Base-by-base conservation (phyloP, 1,284 basidiomycete species). In the Irpex sp. region DNA sequence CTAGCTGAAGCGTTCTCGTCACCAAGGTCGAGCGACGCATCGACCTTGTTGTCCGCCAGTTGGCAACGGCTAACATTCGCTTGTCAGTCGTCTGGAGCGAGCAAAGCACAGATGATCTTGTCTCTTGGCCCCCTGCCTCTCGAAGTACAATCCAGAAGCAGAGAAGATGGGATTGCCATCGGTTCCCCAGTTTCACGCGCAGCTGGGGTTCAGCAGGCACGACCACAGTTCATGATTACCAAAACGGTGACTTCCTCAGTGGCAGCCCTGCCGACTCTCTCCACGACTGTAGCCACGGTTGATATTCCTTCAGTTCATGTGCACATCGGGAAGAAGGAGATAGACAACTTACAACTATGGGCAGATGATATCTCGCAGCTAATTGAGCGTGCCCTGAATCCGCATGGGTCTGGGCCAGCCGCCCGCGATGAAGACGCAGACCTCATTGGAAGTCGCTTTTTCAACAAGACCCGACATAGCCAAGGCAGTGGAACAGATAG, bases 321-420 rank as follows among this genome's bases (percentile, higher is more conserved):
- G 19, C 77, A 84, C 58, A 69, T 95, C 58, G 81, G 84, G 3
- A 94, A 94, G 70, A 70, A 76, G 5, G 67, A 78, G 1, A 74
- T 95, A 6, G 92, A 96, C 71, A 85, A 85, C 9, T 72, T 97
- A 15, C 94, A 96, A 72, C 89, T 89, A 68, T 93, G 92, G 81
- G 88, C 87, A 6, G 95, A 98, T 71, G 94, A 96, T 71, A 74
- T 89, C 21, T 79, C 87, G 4, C 92, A 92, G 70, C 82, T 90
- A 65, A 70, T 88, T 1, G 90, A 86, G 59, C 75, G 71, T 6
- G 66, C 68, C 1, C 66, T 70, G 49, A 58, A 64, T 21, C 57
- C 59, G 15, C 47, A 62, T 0, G 69, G 70, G 1, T 60, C 63
- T 1, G 65, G 68, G 9, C 26, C 65, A 5, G 68, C 77, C 64